Evolutionary conservation across 1,284 basidiomycete genomes (phyloP).

Genomic region (Neotropicomus parvogracilis): DNA sequence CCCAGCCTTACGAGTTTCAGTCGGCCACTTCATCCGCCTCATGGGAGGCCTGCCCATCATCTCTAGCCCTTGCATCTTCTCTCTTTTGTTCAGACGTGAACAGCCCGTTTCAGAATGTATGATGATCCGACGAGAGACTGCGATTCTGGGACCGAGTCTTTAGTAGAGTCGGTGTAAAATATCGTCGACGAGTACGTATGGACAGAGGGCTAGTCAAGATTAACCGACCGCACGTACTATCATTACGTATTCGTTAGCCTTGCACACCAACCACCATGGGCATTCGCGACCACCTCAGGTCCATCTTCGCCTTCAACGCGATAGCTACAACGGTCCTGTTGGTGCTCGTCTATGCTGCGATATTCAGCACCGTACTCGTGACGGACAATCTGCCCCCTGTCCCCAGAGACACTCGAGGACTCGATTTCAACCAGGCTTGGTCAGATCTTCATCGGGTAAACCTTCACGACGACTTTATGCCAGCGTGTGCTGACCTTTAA

Average conservation of each 20-base stretch:
- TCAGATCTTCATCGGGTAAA: slow-evolving; percentile 57
- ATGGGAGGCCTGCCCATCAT: no score
- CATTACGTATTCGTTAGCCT: not conserved
- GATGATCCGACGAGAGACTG: no score
- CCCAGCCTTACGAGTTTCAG: no score
- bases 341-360: slow-evolving; percentile 47
- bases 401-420: slow-evolving; percentile 45
- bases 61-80: no score
- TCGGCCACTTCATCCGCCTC: no score
- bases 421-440: slow-evolving; percentile 58
- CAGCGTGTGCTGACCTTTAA: slow-evolving; percentile 3
- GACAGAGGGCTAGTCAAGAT: no score
- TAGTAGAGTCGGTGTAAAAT: no score
- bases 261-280: slow-evolving; percentile 16
- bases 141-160: no score
- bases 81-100: no score
- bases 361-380: slow-evolving; percentile 51
- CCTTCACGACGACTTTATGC: slow-evolving; percentile 2
- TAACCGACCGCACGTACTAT: not conserved
- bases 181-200: no score
- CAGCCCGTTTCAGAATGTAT: no score
- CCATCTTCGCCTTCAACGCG: slow-evolving; percentile 36
- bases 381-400: slow-evolving; percentile 53
- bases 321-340: slow-evolving; percentile 51
- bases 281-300: slow-evolving; percentile 20